Percentiles rank a stretch among this genome's conserved stretches.
Conservation (phyloP, 805 yeast genomes). For the Suhomyces kilbournensis region DNA sequence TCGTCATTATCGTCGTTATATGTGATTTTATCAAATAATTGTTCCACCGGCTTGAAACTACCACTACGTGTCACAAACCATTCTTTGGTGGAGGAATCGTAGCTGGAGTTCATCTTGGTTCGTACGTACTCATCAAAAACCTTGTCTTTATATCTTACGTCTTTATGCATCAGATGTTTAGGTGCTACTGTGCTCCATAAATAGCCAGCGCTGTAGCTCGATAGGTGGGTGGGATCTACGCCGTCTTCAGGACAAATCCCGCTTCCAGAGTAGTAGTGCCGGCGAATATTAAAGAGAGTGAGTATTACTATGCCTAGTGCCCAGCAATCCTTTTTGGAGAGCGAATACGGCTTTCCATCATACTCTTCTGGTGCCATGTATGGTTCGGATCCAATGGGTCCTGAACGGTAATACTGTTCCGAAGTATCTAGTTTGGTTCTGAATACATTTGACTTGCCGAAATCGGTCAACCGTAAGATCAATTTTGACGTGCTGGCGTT, state of each 20-base stretch:
- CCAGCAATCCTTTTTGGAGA: slow-evolving; percentile 85
- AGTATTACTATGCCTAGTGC: slow-evolving; percentile 62
- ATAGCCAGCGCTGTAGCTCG: slow-evolving; percentile 23
- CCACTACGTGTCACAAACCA: slow-evolving; percentile 39
- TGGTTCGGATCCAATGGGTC: slow-evolving; percentile 85
- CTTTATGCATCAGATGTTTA: slow-evolving; percentile 12
- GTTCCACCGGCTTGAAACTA: slow-evolving; percentile 51
- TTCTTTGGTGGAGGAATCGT: slow-evolving; percentile 26
- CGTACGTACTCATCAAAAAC: slow-evolving; percentile 41
- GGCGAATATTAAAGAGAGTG: slow-evolving; percentile 29
- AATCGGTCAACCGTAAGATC: slow-evolving; percentile 53
- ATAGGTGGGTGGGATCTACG: slow-evolving; percentile 54
- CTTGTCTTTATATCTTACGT: slow-evolving; percentile 25
- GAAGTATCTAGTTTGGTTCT: slow-evolving; percentile 80
- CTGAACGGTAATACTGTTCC: slow-evolving; percentile 47
- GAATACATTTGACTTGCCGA: slow-evolving; percentile 89
- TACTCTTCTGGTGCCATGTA: slow-evolving; percentile 93
- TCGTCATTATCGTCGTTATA: neutral
- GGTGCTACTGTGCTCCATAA: slow-evolving; percentile 33
- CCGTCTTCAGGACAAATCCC: neutral
- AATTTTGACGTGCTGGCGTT: slow-evolving; percentile 7
- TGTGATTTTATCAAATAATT: slow-evolving; percentile 24
- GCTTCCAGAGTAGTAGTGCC: slow-evolving; percentile 20
- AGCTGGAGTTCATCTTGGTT: slow-evolving; percentile 41
- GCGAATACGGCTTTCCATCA: slow-evolving; percentile 52